Evolutionary conservation across 129 eudicot genomes (phyloP).

Genomic region (Flaveria sonorensis): DNA sequence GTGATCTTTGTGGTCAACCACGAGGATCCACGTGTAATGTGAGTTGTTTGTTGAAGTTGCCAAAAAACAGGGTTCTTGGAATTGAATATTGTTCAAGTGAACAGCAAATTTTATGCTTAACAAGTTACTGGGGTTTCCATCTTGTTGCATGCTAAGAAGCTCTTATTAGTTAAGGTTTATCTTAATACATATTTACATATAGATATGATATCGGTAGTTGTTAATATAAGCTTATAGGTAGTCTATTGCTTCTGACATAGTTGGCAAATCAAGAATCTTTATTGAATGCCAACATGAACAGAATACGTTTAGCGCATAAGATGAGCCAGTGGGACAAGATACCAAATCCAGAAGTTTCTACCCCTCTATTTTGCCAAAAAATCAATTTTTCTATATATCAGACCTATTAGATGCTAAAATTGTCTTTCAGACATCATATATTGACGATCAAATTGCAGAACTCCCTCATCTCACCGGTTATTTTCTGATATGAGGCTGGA

Average conservation of each 20-base stretch:
- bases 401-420: conserved; percentile 2
- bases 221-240: conserved; percentile 10
- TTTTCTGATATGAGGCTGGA: background rate
- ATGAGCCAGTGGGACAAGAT: conserved; percentile 1
- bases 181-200: conserved; percentile 3
- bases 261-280: background rate
- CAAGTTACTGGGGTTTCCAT: conserved; percentile 9
- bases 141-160: background rate
- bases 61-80: conserved; percentile 7
- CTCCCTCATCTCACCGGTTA: background rate
- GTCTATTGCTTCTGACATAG: conserved; percentile 14
- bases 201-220: background rate
- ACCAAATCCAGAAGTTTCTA: background rate
- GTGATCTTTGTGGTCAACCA: background rate
- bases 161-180: conserved; percentile 11
- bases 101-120: background rate
- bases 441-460: background rate
- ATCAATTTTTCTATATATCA: background rate
- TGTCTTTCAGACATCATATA: background rate
- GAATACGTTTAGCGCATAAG: background rate
- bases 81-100: background rate
- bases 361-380: background rate
- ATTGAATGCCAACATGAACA: background rate
- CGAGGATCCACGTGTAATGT: background rate
- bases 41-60: conserved; percentile 6